Base-by-base conservation (phyloP, 2,329 filamentous ascomycete species). In the Aspergillus melleus region DNA sequence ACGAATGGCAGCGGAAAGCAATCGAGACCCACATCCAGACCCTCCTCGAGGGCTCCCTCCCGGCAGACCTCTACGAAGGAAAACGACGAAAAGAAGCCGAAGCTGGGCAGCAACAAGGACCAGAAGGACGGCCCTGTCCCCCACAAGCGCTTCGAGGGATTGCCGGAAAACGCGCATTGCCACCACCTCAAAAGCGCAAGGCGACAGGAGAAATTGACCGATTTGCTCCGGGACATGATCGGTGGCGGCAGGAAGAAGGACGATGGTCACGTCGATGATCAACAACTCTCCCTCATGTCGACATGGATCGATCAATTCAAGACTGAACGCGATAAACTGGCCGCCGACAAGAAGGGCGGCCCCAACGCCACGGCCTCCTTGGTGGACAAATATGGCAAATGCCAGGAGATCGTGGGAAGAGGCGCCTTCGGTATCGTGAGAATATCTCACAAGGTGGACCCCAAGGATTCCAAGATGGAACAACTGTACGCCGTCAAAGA, bases 401-500 rank as follows among this genome's bases (percentile, higher is more conserved):
- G 95, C 74, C 94, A 98, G 73, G 95, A 99, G 76, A 88, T 99
- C 36, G 92, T 99, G 24, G 95, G 95, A 20, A 91, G 94, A 42
- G 95, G 95, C 62, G 95, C 95, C 47, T 99, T 99, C 76, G 95
- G 95, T 59, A 96, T 99, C 64, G 95, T 99, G 65, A 88, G 95
- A 62, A 96, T 98, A 76, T 96, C 94, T 16, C 95, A 98, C 85
- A 99, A 99, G 80, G 89, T 92, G 62, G 85, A 96, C 61, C 90
- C 92, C 14, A 90, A 88, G 70, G 90, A 92, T 68, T 83, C 83
- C 30, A 88, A 85, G 69, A 81, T 84, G 59, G 95, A 98, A 79
- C 93, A 96, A 79, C 84, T 99, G 10, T 99, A 95, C 72, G 95
- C 95, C 42, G 94, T 99, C 72, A 99, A 99, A 79, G 95, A 99